Percentiles rank a stretch among this genome's conserved stretches.
Evolutionary conservation across 768 basidiomycete genomes (phyloP).

Genomic region (Suillus subalutaceus): DNA sequence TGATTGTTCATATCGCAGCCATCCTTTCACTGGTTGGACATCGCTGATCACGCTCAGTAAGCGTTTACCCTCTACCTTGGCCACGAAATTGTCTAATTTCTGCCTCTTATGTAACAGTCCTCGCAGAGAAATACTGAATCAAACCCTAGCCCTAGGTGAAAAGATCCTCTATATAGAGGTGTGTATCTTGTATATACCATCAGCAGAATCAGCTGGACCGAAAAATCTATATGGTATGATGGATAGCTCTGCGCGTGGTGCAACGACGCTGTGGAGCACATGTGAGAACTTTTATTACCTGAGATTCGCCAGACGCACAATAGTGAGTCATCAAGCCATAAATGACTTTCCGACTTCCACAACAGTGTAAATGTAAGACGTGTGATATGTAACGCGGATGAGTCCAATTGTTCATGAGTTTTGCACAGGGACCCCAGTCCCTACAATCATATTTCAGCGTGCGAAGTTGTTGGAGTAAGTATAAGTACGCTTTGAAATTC

Average conservation of each 20-base stretch:
- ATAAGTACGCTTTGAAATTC: not conserved
- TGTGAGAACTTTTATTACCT: not conserved
- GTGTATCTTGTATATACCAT: not conserved
- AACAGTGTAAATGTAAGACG: not conserved
- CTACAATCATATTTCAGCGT: not conserved
- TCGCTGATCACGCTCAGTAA: constrained; percentile 86
- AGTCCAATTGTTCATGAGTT: not conserved
- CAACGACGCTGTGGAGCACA: not conserved
- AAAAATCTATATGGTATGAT: not conserved
- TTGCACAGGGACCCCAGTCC: not conserved
- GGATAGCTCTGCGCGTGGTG: not conserved
- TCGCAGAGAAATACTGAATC: constrained; percentile 67
- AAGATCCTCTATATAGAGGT: not conserved
- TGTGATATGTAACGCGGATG: not conserved
- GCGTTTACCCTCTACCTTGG: constrained; percentile 32
- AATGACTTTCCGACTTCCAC: not conserved
- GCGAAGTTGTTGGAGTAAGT: not conserved
- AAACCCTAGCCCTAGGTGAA: not conserved
- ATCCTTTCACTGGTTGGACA: constrained; percentile 98
- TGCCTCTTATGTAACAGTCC: constrained; percentile 41
- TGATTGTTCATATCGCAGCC: constrained; percentile 47
- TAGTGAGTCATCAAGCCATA: not conserved
- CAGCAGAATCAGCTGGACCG: not conserved
- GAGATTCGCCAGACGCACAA: not conserved
- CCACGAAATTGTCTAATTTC: constrained; percentile 8